Base-by-base conservation (phyloP, 371 early-diverging fungal genomes). In the Rhizopus sp. region DNA sequence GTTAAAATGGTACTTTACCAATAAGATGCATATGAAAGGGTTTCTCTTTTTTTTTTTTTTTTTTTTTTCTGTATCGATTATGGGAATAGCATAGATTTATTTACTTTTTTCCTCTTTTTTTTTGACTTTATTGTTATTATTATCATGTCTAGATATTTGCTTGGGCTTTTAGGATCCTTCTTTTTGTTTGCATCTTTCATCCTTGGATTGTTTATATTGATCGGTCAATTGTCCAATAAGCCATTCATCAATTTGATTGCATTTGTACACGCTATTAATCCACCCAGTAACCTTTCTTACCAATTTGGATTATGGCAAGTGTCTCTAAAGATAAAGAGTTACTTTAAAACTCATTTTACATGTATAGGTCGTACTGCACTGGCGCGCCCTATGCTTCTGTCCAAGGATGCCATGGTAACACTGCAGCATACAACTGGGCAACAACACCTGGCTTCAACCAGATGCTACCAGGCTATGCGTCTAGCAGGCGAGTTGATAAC, bases 301-400 rank as follows among this genome's bases (percentile, higher is more conserved):
- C 52, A 59, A 8, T 59, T 66, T 44, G 68, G 65, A 1, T 49
- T 75, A 56, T 75, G 75, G 73, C 65, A 73, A 63, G 50, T 50
- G 32, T 2, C 16, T 35, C 7, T 23, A 23, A 23, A 15, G 23
- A 29, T 17, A 15, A 29, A 7, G 12, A 30, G 8, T 46, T 35
- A 16, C 46, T 5, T 29, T 29, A 23, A 2, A 2, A 23, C 23
- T 42, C 42, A 29, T 23, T 7, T 23, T 29, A 31, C 35, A 17
- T 45, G 4, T 10, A 37, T 41, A 57, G 63, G 66, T 41, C 48
- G 10, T 66, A 66, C 16, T 66, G 66, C 46, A 35, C 48, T 15
- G 66, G 66, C 15, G 48, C 38, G 45, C 38, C 37, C 17, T 17
- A 49, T 23, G 62, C 53, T 15, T 29, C 41, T 9, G 42, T 66